Conservation (phyloP, 164 flowering plant species). For the Piper betle region DNA sequence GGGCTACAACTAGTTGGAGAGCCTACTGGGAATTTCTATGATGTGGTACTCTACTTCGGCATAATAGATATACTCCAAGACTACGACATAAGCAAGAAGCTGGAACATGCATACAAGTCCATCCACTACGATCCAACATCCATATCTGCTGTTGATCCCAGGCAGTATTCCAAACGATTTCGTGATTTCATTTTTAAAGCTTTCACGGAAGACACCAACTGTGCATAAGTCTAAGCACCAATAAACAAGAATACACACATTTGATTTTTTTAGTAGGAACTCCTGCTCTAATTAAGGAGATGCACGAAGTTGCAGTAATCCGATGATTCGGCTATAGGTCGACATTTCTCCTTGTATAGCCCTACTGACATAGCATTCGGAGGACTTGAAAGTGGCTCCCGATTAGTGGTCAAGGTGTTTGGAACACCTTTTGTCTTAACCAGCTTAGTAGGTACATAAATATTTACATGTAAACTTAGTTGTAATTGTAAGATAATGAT, state of each 20-base stretch:
- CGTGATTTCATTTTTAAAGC: constrained; percentile 55
- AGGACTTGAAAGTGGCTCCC: background rate
- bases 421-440: background rate
- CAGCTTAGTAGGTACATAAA: background rate
- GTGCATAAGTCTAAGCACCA: background rate
- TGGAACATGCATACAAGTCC: constrained; percentile 81
- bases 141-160: constrained; percentile 80
- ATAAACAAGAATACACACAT: background rate
- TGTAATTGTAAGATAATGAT: background rate
- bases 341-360: background rate
- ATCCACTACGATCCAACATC: constrained; percentile 66
- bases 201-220: constrained; percentile 38
- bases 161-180: constrained; percentile 60
- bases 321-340: background rate
- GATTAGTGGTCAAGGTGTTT: background rate
- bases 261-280: background rate
- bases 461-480: no score
- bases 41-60: constrained; percentile 56
- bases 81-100: constrained; percentile 77
- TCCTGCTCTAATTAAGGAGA: background rate
- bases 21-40: constrained; percentile 45
- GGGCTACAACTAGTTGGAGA: constrained; percentile 18
- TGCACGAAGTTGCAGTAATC: background rate
- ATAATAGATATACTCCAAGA: constrained; percentile 83
- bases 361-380: background rate